phyloP scores from a whole-genome alignment of 129 eudicot genomes.

The Escallonia rubra region DNA sequence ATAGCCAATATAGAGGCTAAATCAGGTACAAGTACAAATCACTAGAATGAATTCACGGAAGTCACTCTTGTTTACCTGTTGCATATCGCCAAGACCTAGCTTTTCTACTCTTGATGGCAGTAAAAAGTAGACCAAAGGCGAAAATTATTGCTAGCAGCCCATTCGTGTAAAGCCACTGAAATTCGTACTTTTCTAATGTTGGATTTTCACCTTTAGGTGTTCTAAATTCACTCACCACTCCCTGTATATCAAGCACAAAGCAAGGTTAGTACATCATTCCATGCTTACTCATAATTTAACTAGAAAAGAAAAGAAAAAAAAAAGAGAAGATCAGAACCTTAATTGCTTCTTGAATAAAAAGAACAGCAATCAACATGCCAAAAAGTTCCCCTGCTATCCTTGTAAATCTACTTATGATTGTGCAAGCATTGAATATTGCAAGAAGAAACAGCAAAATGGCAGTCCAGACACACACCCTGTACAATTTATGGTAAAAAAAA shows the following conservation, averaged over 20 bases:
- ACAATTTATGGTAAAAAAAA: background rate
- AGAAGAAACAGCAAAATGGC: conserved; percentile 64
- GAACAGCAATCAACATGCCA: conserved; percentile 90
- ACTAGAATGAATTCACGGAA: conserved; percentile 3
- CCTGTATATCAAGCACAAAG: conserved; percentile 31
- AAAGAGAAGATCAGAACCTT: conserved; percentile 26
- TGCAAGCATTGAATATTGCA: conserved; percentile 82
- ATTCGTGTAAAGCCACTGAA: conserved; percentile 68
- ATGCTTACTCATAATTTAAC: background rate
- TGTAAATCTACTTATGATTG: conserved; percentile 70
- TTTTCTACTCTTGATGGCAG: conserved; percentile 56
- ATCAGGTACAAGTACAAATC: background rate
- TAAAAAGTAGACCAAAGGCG: conserved; percentile 61
- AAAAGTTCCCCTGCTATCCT: conserved; percentile 95
- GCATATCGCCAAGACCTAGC: conserved; percentile 92
- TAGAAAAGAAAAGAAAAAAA: background rate
- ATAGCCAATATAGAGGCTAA: background rate
- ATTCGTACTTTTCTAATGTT: conserved; percentile 32
- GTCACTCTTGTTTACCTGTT: conserved; percentile 39
- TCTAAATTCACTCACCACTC: conserved; percentile 70
- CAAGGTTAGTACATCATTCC: conserved; percentile 7
- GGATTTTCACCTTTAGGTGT: conserved; percentile 46
- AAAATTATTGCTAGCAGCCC: conserved; percentile 67
- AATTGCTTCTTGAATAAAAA: conserved; percentile 87
- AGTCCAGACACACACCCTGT: conserved; percentile 96